phyloP scores from a whole-genome alignment of 768 basidiomycete genomes.

The Piloderma croceum region DNA sequence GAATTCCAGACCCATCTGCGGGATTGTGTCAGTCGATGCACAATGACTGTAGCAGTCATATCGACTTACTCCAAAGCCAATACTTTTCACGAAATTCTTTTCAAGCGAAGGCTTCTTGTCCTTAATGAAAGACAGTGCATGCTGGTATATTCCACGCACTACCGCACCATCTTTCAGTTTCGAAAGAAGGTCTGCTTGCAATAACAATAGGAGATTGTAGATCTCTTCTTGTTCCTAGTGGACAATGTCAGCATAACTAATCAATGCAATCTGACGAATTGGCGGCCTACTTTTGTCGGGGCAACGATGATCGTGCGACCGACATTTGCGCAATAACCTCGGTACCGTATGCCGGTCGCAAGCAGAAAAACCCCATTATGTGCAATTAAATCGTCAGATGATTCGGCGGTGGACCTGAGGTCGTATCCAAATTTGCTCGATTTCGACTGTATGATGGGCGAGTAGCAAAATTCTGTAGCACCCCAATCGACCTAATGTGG shows the following conservation, averaged over 20 bases:
- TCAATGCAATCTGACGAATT: slow-evolving; percentile 2
- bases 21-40: slow-evolving; percentile 1
- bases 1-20: slow-evolving; percentile 92
- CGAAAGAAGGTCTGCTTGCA: slow-evolving; percentile 72
- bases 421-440: slow-evolving; percentile 83
- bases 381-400: slow-evolving; percentile 75
- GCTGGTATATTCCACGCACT: slow-evolving; percentile 78
- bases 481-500: slow-evolving; percentile 72
- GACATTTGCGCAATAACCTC: slow-evolving; percentile 87
- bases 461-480: slow-evolving; percentile 90
- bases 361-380: slow-evolving; percentile 86
- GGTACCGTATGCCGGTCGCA: slow-evolving; percentile 86
- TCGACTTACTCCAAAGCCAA: slow-evolving; percentile 78
- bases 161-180: slow-evolving; percentile 75
- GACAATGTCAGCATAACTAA: slow-evolving; percentile 10
- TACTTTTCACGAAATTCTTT: slow-evolving; percentile 78
- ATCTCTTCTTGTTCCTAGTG: slow-evolving; percentile 85
- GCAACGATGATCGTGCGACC: slow-evolving; percentile 95
- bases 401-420: slow-evolving; percentile 79
- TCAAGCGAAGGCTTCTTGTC: slow-evolving; percentile 80
- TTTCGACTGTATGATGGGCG: slow-evolving; percentile 92
- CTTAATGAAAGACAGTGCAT: slow-evolving; percentile 62
- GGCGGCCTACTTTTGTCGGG: slow-evolving; percentile 74
- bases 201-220: slow-evolving; percentile 69
- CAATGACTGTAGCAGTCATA: background rate